Conservation (phyloP, 2,329 filamentous ascomycete genomes). For the Colletotrichum tropicale region DNA sequence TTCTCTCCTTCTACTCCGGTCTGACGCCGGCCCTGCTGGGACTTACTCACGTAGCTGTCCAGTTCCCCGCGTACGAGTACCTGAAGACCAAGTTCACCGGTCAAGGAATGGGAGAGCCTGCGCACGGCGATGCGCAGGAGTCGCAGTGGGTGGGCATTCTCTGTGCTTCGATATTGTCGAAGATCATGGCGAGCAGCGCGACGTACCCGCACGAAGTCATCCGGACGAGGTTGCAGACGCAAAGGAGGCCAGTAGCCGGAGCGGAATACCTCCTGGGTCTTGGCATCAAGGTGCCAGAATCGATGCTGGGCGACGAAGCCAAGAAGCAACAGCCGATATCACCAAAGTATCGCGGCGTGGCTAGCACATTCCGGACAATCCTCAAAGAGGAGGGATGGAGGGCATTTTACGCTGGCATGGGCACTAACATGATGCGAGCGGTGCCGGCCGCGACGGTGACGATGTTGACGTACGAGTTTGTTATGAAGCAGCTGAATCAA, state of each 20-base stretch:
- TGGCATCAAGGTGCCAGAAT: slow-evolving; percentile 42
- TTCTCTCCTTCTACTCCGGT: slow-evolving; percentile 93
- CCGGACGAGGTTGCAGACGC: slow-evolving; percentile 90
- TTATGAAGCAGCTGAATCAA: slow-evolving; percentile 58
- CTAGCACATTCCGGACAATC: slow-evolving; percentile 84
- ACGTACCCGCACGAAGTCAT: slow-evolving; percentile 98
- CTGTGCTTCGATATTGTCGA: slow-evolving; percentile 89
- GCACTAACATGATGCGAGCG: slow-evolving; percentile 95
- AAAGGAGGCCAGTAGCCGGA: slow-evolving; percentile 72
- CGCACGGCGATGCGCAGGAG: slow-evolving; percentile 56
- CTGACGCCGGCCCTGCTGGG: slow-evolving; percentile 91
- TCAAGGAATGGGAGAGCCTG: slow-evolving; percentile 78
- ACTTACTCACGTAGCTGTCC: slow-evolving; percentile 92
- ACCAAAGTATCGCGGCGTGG: slow-evolving; percentile 76
- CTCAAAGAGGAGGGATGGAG: slow-evolving; percentile 91
- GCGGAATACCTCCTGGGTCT: slow-evolving; percentile 56
- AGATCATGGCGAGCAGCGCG: slow-evolving; percentile 90
- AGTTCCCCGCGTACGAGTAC: slow-evolving; percentile 95
- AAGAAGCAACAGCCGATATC: slow-evolving; percentile 31
- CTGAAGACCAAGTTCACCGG: slow-evolving; percentile 92
- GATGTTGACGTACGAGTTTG: slow-evolving; percentile 94
- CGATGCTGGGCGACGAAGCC: slow-evolving; percentile 47
- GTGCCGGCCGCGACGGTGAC: slow-evolving; percentile 96
- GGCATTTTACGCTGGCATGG: slow-evolving; percentile 96
- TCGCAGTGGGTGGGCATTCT: slow-evolving; percentile 85